Evolutionary conservation across 441 rosid genomes (phyloP).

Genomic region (Erodium trifolium): DNA sequence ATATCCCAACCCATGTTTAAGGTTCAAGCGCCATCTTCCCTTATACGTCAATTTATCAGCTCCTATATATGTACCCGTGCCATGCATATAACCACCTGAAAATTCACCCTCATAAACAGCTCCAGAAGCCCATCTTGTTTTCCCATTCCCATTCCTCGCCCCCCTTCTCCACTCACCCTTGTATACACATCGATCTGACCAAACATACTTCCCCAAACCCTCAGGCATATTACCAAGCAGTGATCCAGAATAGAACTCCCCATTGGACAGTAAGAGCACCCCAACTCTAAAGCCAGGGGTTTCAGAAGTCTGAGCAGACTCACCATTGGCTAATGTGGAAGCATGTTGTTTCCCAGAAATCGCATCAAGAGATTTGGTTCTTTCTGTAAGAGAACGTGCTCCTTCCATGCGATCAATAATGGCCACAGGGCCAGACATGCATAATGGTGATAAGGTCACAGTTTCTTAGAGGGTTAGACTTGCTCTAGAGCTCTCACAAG

Average conservation of each 20-base stretch:
- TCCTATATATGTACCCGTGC: slow-evolving; percentile 56
- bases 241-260: slow-evolving; percentile 69
- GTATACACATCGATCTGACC: slow-evolving; percentile 68
- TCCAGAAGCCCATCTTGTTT: slow-evolving; percentile 70
- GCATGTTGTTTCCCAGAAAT: slow-evolving; percentile 34
- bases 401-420: slow-evolving; percentile 36
- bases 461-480: slow-evolving; percentile 20
- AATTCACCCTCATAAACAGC: slow-evolving; percentile 76
- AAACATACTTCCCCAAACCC: slow-evolving; percentile 70
- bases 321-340: slow-evolving; percentile 45
- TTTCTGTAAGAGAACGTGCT: slow-evolving; percentile 43
- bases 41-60: slow-evolving; percentile 47
- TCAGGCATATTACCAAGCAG: slow-evolving; percentile 70
- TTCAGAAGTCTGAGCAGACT: slow-evolving; percentile 41
- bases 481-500: not conserved
- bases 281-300: slow-evolving; percentile 51
- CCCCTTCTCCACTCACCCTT: slow-evolving; percentile 93
- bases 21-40: slow-evolving; percentile 88
- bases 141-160: slow-evolving; percentile 81
- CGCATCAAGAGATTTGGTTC: slow-evolving; percentile 67
- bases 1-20: slow-evolving; percentile 84
- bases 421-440: slow-evolving; percentile 85
- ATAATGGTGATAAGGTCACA: slow-evolving; percentile 43
- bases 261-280: slow-evolving; percentile 50
- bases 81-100: slow-evolving; percentile 83